Conservation (phyloP, 176 grass and related monocot species). For the Rhynchospora tenuis region DNA sequence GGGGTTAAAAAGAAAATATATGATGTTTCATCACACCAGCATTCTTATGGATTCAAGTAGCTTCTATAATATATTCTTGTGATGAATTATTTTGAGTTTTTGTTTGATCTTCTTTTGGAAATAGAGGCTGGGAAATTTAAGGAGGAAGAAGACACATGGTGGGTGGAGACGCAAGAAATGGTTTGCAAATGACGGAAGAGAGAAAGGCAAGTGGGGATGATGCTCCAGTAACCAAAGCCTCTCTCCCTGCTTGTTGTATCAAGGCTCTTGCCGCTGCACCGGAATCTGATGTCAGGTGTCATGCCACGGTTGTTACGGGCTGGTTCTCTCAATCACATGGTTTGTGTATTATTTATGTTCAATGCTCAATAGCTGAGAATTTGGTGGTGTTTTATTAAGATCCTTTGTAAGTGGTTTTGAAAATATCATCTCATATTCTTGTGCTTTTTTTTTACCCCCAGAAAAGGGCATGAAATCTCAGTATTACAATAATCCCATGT, state of each 20-base stretch:
- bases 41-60: no score
- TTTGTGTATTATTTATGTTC: slow-evolving; percentile 1
- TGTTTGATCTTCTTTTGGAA: no score
- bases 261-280: slow-evolving; percentile 62
- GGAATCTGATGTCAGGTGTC: slow-evolving; percentile 76
- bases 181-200: slow-evolving; percentile 37
- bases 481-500: slow-evolving; percentile 97
- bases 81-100: no score
- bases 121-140: slow-evolving; percentile 71
- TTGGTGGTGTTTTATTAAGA: background rate
- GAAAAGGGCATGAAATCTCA: slow-evolving; percentile 60
- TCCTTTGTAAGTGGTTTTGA: background rate
- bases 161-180: slow-evolving; percentile 60
- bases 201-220: slow-evolving; percentile 64
- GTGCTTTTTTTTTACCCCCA: slow-evolving; percentile 21
- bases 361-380: background rate
- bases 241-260: slow-evolving; percentile 75
- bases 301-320: slow-evolving; percentile 76
- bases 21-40: no score
- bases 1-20: no score
- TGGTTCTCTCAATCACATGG: slow-evolving; percentile 75
- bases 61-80: no score
- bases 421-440: background rate
- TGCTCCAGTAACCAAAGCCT: background rate
- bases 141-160: slow-evolving; percentile 66